Evolutionary conservation across 1,284 basidiomycete species (phyloP), one percentile per base, ranked within the genome.

Genomic region (Caloboletus firmus): DNA sequence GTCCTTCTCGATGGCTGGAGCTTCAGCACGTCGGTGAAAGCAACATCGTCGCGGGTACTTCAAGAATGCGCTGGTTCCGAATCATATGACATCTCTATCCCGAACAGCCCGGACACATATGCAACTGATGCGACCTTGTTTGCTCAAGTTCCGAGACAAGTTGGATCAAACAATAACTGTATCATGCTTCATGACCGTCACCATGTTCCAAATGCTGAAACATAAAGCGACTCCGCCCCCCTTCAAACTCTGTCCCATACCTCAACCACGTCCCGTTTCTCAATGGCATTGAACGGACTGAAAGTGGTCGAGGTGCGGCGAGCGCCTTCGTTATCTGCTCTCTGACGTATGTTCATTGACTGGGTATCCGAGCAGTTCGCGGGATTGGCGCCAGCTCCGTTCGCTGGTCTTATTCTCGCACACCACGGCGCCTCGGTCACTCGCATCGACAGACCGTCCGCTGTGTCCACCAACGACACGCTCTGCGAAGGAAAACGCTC

Each of bases 341-440:
- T 12, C 28, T 22, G 26, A 30, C 32, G 12, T 10, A 26, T n/a
- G 24, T 24, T 8, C 13, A 20, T 22, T 54, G 12, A 63, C 45
- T 11, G 1, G 28, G n/a, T 4, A 7, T 22, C 34, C 30, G 24
- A 35, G 17, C 59, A 93, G 86, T 92, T 93, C 63, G 90, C 86
- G 26, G 91, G 91, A n/a, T 76, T 93, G 15, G 91, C 90, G 6
- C 91, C 91, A 2, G 90, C 83, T 1, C 91, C 90, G 0, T 91
- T 89, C 60, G 83, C 89, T 9, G 89, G 88, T n/a, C 78, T 93
- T 51, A 70, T 93, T 42, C 79, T 94, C 34, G 85, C 90, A 9
- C 91, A 93, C 72, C 86, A 89, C 64, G 91, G 91, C 2, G 91
- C 91, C 15, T 80, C 81, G 49, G 91, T 93, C 34, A 80, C 83